Percentiles rank a stretch among this genome's conserved stretches.
These are phyloP conservation scores for Claviceps paspali DNA, from an alignment of 2,329 filamentous ascomycete genomes.

Conservation along the genomic window DNA sequence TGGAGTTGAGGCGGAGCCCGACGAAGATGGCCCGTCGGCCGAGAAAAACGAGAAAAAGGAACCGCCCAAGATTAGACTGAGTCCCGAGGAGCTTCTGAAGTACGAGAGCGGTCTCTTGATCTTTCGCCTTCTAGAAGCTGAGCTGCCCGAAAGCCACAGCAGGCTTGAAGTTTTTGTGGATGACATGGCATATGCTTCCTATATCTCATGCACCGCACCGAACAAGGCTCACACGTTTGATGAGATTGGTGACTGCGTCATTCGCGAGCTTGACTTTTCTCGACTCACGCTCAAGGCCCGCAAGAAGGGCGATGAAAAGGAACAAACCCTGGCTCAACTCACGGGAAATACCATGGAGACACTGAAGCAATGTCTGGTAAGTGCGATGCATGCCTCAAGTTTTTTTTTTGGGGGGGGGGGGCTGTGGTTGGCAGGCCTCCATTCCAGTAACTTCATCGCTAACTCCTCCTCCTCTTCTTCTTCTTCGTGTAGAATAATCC, in stretches of 20 bases:
- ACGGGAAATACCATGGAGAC: conserved; percentile 76
- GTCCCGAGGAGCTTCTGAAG: conserved; percentile 63
- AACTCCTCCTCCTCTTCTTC: background rate
- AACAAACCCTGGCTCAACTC: conserved; percentile 67
- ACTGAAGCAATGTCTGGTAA: conserved; percentile 71
- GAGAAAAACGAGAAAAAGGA: conserved; percentile 34
- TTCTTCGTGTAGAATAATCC: conserved; percentile 57
- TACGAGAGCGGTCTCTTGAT: conserved; percentile 88
- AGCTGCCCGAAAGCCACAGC: conserved; percentile 60
- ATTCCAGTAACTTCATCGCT: too few species aligned
- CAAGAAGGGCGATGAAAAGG: conserved; percentile 62
- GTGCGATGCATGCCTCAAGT: too few species aligned
- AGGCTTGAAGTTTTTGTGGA: conserved; percentile 85
- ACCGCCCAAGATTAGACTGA: conserved; percentile 63
- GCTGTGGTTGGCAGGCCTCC: too few species aligned
- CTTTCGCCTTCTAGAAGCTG: conserved; percentile 84
- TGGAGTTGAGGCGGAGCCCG: conserved; percentile 14
- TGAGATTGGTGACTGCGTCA: conserved; percentile 89
- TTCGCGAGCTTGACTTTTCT: conserved; percentile 94
- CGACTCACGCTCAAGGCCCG: conserved; percentile 77
- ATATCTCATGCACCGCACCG: conserved; percentile 63
- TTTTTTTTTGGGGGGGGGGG: too few species aligned
- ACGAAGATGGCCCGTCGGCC: conserved; percentile 18
- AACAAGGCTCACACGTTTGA: conserved; percentile 59
- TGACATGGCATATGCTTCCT: conserved; percentile 85